These are phyloP conservation scores for Pseudogymnoascus sp. DNA, from an alignment of 2,329 filamentous ascomycete genomes.

Conservation along the genomic window DNA sequence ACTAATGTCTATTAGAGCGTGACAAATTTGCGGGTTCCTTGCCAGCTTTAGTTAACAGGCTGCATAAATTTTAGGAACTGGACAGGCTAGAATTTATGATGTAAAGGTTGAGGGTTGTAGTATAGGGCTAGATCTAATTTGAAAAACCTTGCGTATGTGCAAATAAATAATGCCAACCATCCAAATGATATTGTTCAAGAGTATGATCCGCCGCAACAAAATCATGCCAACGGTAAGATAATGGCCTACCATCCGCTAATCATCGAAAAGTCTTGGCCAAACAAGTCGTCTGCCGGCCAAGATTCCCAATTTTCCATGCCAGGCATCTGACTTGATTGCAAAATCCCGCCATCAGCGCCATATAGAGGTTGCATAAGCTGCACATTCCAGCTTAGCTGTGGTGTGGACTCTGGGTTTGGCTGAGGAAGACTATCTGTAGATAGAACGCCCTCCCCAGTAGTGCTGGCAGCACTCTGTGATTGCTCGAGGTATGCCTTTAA, in stretches of 20 bases:
- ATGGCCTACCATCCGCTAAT: not conserved
- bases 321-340: not conserved
- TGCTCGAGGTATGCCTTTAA: not conserved
- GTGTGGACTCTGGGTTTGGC: not conserved
- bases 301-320: not conserved
- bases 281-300: not conserved
- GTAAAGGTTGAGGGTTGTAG: not conserved
- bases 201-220: not conserved
- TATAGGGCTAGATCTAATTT: not conserved
- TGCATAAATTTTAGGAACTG: not conserved
- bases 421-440: not conserved
- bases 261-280: not conserved
- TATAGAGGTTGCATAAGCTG: not conserved
- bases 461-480: not conserved
- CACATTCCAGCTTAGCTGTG: not conserved
- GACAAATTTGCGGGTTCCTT: not conserved
- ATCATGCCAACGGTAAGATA: not conserved
- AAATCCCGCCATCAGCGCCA: not conserved
- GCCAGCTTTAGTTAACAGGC: not conserved
- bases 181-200: not conserved
- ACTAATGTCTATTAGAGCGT: not conserved
- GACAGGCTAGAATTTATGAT: not conserved
- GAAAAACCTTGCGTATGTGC: not conserved
- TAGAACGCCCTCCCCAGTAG: not conserved
- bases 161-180: not conserved